Percentiles rank a stretch among this genome's conserved stretches.
Conservation (phyloP, 176 grass and related monocot species). For the Phyllostachys edulis region DNA sequence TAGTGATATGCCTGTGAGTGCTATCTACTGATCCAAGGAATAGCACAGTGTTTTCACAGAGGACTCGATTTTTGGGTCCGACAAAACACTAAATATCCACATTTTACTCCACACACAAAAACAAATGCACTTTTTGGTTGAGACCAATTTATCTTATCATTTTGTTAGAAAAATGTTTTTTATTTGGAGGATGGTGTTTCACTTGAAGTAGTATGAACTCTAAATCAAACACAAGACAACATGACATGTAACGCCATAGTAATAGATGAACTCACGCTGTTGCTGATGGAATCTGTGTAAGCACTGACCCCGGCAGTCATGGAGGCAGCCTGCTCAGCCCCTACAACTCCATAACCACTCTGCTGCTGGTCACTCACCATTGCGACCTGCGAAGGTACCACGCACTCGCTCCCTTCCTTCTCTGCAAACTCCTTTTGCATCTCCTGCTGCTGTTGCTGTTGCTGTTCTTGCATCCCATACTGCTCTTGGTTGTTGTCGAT, state of each 20-base stretch:
- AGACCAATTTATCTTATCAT: not conserved
- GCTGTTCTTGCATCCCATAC: constrained; percentile 40
- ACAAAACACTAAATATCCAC: not conserved
- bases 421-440: constrained; percentile 34
- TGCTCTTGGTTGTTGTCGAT: constrained; percentile 25
- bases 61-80: too few relatives aligned
- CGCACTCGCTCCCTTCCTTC: constrained; percentile 41
- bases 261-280: constrained; percentile 80
- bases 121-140: not conserved
- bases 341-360: constrained; percentile 30
- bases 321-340: constrained; percentile 37
- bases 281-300: constrained; percentile 52
- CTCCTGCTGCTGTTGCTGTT: constrained; percentile 41
- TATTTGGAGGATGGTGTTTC: not conserved
- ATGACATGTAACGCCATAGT: constrained; percentile 13
- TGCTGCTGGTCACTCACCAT: constrained; percentile 27
- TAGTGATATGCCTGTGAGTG: too few relatives aligned
- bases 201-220: constrained; percentile 7
- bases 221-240: not conserved
- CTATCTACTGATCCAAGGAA: too few relatives aligned
- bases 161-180: not conserved
- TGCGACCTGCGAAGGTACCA: constrained; percentile 54
- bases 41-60: too few relatives aligned
- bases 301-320: constrained; percentile 36
- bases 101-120: not conserved